A percentile compares a stretch with the other conserved stretches of the same genome.
Evolutionary conservation across 345 rosid genomes (phyloP).

Genomic region (Theobroma cacao): DNA sequence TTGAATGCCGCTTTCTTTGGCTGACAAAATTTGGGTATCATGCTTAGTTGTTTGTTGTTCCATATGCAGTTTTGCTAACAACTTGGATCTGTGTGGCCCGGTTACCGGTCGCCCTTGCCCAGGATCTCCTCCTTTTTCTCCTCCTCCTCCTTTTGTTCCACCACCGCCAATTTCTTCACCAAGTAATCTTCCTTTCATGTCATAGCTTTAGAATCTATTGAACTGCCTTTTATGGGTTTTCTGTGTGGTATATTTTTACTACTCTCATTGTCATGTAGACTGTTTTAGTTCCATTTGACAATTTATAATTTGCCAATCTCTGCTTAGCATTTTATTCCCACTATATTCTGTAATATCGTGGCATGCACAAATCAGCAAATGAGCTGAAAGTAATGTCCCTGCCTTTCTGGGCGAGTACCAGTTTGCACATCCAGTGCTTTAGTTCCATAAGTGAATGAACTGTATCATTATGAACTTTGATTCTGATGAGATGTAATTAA

Average conservation of each 20-base stretch:
- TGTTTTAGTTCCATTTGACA: background rate
- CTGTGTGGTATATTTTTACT: background rate
- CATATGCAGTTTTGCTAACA: slow-evolving; percentile 89
- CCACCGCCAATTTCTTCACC: slow-evolving; percentile 70
- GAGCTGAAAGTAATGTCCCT: background rate
- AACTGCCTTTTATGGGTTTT: background rate
- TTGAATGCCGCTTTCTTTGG: slow-evolving; percentile 1
- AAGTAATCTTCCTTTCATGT: slow-evolving; percentile 37
- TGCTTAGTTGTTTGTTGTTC: slow-evolving; percentile 17
- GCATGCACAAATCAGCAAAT: background rate
- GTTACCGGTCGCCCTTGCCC: slow-evolving; percentile 96
- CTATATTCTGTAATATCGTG: background rate
- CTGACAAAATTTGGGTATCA: background rate
- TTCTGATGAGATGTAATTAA: background rate
- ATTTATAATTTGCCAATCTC: background rate
- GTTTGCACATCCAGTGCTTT: background rate
- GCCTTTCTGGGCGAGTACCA: background rate
- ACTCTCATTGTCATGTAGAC: no score
- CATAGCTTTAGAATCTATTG: background rate
- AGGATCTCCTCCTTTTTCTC: slow-evolving; percentile 99
- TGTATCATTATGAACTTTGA: background rate
- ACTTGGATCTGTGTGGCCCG: slow-evolving; percentile 90
- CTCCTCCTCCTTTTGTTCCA: slow-evolving; percentile 97
- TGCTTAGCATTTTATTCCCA: background rate
- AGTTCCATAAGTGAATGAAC: slow-evolving; percentile 1